Evolutionary conservation across 176 grass and related monocot species (phyloP), one percentile per base, ranked within the genome.

Genomic region (Cenchrus purpureus): DNA sequence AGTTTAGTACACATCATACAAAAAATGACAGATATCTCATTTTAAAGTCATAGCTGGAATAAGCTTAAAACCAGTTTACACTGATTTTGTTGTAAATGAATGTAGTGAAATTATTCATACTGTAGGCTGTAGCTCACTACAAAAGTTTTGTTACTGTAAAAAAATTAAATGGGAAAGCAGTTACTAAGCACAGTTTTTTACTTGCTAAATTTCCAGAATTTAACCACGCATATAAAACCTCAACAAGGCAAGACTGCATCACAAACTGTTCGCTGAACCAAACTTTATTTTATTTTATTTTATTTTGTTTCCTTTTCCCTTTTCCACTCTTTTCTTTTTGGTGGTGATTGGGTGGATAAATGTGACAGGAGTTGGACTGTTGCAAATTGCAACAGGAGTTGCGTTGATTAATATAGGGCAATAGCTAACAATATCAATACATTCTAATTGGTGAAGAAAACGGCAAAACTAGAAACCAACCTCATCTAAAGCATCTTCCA

Each of bases 401-500:
- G 22, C 22, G 22, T 25, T 32, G 12, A 32, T 32, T 5, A 15
- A 32, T 11, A 10, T 61, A 32, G 14, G 10, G 14, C 28, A 68
- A 78, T 68, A 79, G 42, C 14, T 83, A 83, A 86, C 50, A 59
- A 40, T 62, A 79, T 2, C 12, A 75, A 60, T 45, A 79, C 51
- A 29, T 73, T 84, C 48, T 73, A 59, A 84, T 68, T 34, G 54
- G 58, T 59, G 86, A 78, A 25, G 22, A 46, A 88, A 44, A 71
- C 17, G 62, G n/a, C 42, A 67, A 25, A 68, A 15, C 76, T 28
- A 90, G 78, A 73, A 61, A 67, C 75, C 28, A 8, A 96, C 97
- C 93, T 99, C 93, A 89, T 99, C 90, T 85, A 92, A 52, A 51
- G 89, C 97, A 17, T 96, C 97, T 83, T 99, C 97, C 61, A 96